These are phyloP conservation scores for Oenanthe javanica DNA, from an alignment of 140 eudicot genomes.

Conservation along the genomic window DNA sequence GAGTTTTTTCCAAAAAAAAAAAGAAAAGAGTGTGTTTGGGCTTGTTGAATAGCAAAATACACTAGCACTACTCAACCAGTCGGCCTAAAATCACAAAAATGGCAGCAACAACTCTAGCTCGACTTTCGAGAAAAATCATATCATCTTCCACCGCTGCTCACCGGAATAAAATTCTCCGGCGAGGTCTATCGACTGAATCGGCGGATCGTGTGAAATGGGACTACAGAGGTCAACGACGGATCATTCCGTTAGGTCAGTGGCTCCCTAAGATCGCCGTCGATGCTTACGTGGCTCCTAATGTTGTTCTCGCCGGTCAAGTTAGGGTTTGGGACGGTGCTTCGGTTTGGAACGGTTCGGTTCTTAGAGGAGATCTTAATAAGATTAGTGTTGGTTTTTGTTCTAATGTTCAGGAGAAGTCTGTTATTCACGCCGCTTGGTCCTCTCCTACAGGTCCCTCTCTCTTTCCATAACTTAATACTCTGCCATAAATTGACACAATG, in stretches of 20 bases:
- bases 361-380: slow-evolving; percentile 88
- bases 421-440: slow-evolving; percentile 94
- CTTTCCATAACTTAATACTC: not conserved
- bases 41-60: no score
- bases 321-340: slow-evolving; percentile 89
- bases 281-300: slow-evolving; percentile 95
- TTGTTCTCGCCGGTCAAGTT: slow-evolving; percentile 96
- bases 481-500: no score
- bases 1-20: no score
- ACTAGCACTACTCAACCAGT: not conserved
- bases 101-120: slow-evolving; percentile 39
- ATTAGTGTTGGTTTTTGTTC: slow-evolving; percentile 82
- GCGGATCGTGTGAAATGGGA: slow-evolving; percentile 97
- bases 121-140: slow-evolving; percentile 43
- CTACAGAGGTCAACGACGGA: slow-evolving; percentile 81
- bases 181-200: slow-evolving; percentile 43
- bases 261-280: slow-evolving; percentile 93
- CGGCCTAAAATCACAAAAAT: slow-evolving; percentile 16
- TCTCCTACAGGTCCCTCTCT: slow-evolving; percentile 71
- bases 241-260: slow-evolving; percentile 97
- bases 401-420: slow-evolving; percentile 89
- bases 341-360: slow-evolving; percentile 94
- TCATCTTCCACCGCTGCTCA: slow-evolving; percentile 22
- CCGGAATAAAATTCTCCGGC: slow-evolving; percentile 37
- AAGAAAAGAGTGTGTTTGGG: no score